Conservation (phyloP, 208 protist genomes). For the Leishmania martiniquensis region DNA sequence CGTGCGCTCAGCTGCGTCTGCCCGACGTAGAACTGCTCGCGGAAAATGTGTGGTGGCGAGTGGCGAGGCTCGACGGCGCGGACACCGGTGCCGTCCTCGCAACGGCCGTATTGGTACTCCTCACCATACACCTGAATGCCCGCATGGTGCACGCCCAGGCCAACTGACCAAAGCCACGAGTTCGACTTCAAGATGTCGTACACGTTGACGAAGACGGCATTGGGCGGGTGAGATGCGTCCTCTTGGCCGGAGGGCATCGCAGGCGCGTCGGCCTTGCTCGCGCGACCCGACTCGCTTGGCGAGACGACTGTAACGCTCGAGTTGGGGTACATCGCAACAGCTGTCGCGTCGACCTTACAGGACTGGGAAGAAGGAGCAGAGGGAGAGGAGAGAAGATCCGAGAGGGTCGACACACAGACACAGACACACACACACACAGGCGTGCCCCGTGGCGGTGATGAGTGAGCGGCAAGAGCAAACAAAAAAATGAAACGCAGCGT, state of each 20-base stretch:
- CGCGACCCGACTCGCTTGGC: slow-evolving; percentile 2
- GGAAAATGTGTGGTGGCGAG: slow-evolving; percentile 67
- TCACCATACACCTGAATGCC: slow-evolving; percentile 75
- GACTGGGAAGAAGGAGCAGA: neutral
- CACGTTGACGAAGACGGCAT: slow-evolving; percentile 76
- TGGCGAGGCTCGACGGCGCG: slow-evolving; percentile 39
- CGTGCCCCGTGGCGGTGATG: neutral
- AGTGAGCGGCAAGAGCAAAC: neutral
- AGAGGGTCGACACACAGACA: neutral
- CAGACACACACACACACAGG: neutral
- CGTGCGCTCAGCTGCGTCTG: slow-evolving; percentile 39
- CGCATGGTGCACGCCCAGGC: slow-evolving; percentile 68
- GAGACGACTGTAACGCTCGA: neutral
- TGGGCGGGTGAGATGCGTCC: slow-evolving; percentile 20
- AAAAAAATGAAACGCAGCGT: neutral
- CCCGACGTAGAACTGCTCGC: slow-evolving; percentile 75
- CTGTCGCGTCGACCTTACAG: neutral
- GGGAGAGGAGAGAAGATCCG: too few species aligned
- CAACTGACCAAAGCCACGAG: slow-evolving; percentile 48
- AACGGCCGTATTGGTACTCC: slow-evolving; percentile 68
- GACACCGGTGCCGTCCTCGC: slow-evolving; percentile 48
- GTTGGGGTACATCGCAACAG: slow-evolving; percentile 2
- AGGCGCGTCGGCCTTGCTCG: neutral
- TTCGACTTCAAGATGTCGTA: slow-evolving; percentile 68
- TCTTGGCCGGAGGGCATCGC: neutral